phyloP scores from a whole-genome alignment of 2,329 filamentous ascomycete species.

The Neopestalotiopsis rosae region DNA sequence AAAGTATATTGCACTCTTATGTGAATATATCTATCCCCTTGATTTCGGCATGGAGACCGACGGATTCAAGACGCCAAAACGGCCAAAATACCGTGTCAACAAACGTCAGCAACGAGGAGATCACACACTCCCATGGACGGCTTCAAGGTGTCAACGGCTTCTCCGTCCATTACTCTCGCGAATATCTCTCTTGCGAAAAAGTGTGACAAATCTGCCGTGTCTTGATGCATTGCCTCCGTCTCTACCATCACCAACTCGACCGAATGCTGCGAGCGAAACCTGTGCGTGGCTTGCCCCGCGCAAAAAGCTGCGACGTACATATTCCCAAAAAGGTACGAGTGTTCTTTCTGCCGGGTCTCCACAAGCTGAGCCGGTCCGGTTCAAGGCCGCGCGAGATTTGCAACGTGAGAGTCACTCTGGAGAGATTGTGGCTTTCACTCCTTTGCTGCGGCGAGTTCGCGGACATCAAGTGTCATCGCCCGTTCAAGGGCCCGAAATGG shows the following conservation, averaged over 20 bases:
- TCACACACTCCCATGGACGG: slow-evolving; percentile 41
- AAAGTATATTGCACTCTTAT: not conserved
- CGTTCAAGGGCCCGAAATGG: not conserved
- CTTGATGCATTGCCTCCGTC: not conserved
- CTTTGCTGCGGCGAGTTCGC: slow-evolving; percentile 34
- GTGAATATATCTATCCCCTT: not conserved
- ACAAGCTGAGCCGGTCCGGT: slow-evolving; percentile 6
- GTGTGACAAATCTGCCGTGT: slow-evolving; percentile 27
- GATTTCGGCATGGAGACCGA: slow-evolving; percentile 15
- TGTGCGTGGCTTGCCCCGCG: slow-evolving; percentile 32
- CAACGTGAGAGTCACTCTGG: slow-evolving; percentile 22
- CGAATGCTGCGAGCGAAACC: slow-evolving; percentile 20
- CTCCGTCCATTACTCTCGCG: slow-evolving; percentile 48
- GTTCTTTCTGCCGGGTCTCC: not conserved
- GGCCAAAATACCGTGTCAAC: slow-evolving; percentile 25
- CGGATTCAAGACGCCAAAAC: slow-evolving; percentile 25
- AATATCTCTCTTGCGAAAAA: slow-evolving; percentile 45
- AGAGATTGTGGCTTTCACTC: slow-evolving; percentile 34
- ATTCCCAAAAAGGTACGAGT: slow-evolving; percentile 29
- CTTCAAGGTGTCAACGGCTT: slow-evolving; percentile 48
- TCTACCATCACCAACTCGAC: slow-evolving; percentile 9
- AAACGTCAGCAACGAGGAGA: slow-evolving; percentile 25
- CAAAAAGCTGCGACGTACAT: slow-evolving; percentile 37
- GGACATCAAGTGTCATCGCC: slow-evolving; percentile 31
- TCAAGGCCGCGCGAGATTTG: slow-evolving; percentile 24